A percentile compares a stretch with the other conserved stretches of the same genome.
Evolutionary conservation across 441 rosid genomes (phyloP).

Genomic region (Adansonia gregorii): DNA sequence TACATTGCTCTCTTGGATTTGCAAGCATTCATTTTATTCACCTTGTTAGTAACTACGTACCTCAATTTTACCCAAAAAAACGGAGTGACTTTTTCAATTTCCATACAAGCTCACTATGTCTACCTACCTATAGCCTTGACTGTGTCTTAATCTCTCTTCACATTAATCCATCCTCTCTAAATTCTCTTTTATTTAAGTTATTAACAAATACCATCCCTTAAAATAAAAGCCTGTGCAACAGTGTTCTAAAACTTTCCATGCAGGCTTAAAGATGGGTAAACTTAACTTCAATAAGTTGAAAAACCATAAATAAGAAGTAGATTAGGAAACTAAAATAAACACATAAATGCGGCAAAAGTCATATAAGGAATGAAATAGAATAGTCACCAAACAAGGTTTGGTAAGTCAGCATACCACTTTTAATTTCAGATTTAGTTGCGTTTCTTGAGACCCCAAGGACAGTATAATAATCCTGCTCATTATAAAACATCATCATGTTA

Average conservation of each 20-base stretch:
- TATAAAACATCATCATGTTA: conserved; percentile 23
- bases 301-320: conserved; percentile 11
- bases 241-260: conserved; percentile 6
- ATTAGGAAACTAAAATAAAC: background rate
- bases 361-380: conserved; percentile 16
- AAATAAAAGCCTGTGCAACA: background rate
- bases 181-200: background rate
- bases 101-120: background rate
- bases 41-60: background rate
- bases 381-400: conserved; percentile 20
- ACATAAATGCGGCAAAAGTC: background rate
- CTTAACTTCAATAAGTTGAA: conserved; percentile 10
- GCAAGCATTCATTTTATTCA: conserved; percentile 10
- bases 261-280: background rate
- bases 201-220: background rate
- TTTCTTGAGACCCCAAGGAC: conserved; percentile 89
- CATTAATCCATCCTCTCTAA: background rate
- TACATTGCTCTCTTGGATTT: background rate
- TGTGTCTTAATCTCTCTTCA: background rate
- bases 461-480: conserved; percentile 84
- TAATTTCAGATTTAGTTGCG: conserved; percentile 92
- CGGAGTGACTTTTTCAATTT: background rate
- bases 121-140: background rate
- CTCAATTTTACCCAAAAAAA: background rate
- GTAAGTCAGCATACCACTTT: conserved; percentile 65